Base-by-base conservation (phyloP, 2,329 filamentous ascomycete species). In the Penicillium sp. region DNA sequence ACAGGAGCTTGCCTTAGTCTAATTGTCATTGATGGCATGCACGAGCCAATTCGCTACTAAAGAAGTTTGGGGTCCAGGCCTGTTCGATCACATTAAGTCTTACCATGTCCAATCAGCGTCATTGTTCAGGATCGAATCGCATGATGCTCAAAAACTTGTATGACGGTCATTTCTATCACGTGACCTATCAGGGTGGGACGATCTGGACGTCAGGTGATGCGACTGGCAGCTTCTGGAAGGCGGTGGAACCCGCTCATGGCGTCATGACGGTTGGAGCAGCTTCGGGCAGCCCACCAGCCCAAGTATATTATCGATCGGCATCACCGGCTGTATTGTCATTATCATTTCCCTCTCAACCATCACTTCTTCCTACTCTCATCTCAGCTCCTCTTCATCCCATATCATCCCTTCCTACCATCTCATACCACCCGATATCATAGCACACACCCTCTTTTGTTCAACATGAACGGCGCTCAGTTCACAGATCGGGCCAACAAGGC, bases 401-500 rank as follows among this genome's bases (percentile, higher is more conserved):
- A 28, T 49, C 26, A n/a, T 42, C 12, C 40, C 12, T 47, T 12
- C 13, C 9, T 22, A 33, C 17, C 30, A 53, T 40, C 37, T 12
- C 61, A 42, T 65, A 42, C 28, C 38, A 26, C 62, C 45, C 65
- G 55, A 64, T 13, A 30, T 47, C 26, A 49, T 49, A 40, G 10
- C 15, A 55, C 19, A 59, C 22, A 56, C 44, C 56, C 4, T 37
- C 22, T 42, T 26, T 64, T 63, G 65, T 69, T 68, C 71, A 76
- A 56, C 49, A 80, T 80, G 78, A 78, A 74, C 71, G 73, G 72
- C 61, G 71, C 90, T 58, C 75, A 96, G 76, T 97, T 97, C 77
- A 99, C 95, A 68, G 94, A 98, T 80, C 85, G 91, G 80, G 95
- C 92, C 68, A 91, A 93, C 76, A 92, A 94, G 82, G 91, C 94